Evolutionary conservation across 2,329 filamentous ascomycete genomes (phyloP), one percentile per base, ranked within the genome.

Genomic region (Lachnellula hyalina): DNA sequence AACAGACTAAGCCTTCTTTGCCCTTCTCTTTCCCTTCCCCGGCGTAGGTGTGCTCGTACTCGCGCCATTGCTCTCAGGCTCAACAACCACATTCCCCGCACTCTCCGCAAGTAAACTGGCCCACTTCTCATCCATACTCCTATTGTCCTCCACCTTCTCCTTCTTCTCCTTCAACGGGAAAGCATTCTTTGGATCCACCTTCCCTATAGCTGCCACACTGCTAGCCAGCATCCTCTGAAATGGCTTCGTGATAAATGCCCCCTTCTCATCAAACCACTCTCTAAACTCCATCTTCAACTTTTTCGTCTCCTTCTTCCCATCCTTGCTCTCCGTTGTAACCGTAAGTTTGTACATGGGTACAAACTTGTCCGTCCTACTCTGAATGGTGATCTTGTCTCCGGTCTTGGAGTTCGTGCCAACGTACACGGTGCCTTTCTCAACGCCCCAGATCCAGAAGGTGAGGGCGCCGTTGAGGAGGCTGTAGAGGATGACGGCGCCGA

Each of bases 381-480:
- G 77, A 62, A 97, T 85, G 15, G 82, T 81, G 68, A 96, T 80
- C 86, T 83, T 85, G 38, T 84, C 81, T 7, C 89, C 89, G 14
- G 83, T 80, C 52, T 76, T 76, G 12, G 83, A 83, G 0, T 78
- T 71, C 0, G 73, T 76, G 53, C 93, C 94, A 53, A 87, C 81
- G 70, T 96, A 99, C 9, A 97, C 81, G 35, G 84, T 81, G 0
- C 89, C 87, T 63, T 85, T 86, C 76, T 99, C 94, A 23, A 94
- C 86, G 23, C 80, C 79, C 79, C 84, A 88, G 56, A 95, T 83
- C 94, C 94, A 99, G 65, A 84, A 81, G 38, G 89, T 92, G 64
- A 97, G 80, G 2, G 80, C 76, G 32, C 81, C 79, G 70, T 96
- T 97, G 49, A 99, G 74, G 2, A 88, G 51, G 42, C 89, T 85